Percentiles rank a stretch among this genome's conserved stretches.
Evolutionary conservation across 805 yeast genomes (phyloP).

Genomic region (Candida boidinii): DNA sequence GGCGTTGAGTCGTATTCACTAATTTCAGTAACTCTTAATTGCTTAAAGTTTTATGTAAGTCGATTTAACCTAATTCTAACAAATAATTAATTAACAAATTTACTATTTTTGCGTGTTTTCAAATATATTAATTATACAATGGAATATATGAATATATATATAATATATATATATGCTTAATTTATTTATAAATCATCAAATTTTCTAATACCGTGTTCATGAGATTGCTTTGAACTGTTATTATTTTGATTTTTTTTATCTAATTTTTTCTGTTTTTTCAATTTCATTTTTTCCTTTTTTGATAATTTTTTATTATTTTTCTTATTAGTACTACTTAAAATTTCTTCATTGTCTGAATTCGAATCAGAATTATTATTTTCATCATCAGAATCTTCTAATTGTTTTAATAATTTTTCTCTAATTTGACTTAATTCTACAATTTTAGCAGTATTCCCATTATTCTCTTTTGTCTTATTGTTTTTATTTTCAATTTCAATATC

Average conservation of each 20-base stretch:
- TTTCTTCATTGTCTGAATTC: conserved; percentile 3
- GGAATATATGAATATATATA: too few species aligned
- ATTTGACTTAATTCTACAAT: conserved; percentile 16
- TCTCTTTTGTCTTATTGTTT: background rate
- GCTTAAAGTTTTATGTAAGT: too few species aligned
- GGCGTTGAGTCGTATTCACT: too few species aligned
- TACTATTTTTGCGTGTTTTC: too few species aligned
- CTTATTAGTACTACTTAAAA: too few species aligned
- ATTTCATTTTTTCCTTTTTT: conserved; percentile 20
- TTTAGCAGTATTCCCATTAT: conserved; percentile 6
- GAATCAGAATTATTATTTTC: conserved; percentile 10
- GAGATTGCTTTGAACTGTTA: conserved; percentile 39
- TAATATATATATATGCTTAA: too few species aligned
- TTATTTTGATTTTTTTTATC: conserved; percentile 36
- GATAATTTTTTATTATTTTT: conserved; percentile 5
- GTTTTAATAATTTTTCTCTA: conserved; percentile 16
- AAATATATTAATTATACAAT: too few species aligned
- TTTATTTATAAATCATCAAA: conserved; percentile 57
- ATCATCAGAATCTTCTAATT: conserved; percentile 18
- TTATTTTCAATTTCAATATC: conserved; percentile 3
- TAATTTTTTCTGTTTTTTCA: conserved; percentile 25
- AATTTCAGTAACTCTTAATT: too few species aligned
- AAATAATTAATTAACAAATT: too few species aligned
- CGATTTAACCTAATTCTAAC: too few species aligned
- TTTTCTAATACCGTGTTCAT: conserved; percentile 55